phyloP scores from a whole-genome alignment of 2,329 filamentous ascomycete species.

The Sclerotinia borealis region DNA sequence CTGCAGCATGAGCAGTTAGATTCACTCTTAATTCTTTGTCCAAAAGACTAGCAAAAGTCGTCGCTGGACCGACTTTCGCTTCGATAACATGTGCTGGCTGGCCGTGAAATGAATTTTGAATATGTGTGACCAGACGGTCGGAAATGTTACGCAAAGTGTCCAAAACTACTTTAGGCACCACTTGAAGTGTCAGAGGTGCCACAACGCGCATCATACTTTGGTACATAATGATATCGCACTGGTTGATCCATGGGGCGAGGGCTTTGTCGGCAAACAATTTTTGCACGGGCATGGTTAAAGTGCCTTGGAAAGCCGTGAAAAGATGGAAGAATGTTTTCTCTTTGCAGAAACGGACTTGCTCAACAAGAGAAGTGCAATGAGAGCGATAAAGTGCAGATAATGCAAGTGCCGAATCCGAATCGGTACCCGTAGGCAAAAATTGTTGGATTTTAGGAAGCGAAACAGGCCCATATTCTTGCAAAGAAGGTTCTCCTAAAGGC shows the following conservation, averaged over 20 bases:
- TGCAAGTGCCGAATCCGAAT: constrained; percentile 79
- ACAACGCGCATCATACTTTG: constrained; percentile 95
- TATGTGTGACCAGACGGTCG: constrained; percentile 70
- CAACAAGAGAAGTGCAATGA: constrained; percentile 90
- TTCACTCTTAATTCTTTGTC: constrained; percentile 88
- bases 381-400: constrained; percentile 84
- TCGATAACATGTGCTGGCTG: constrained; percentile 80
- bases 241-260: constrained; percentile 86
- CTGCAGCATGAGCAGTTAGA: constrained; percentile 85
- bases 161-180: constrained; percentile 80
- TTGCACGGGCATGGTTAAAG: constrained; percentile 91
- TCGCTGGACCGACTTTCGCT: constrained; percentile 82
- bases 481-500: constrained; percentile 47
- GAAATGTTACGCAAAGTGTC: constrained; percentile 85
- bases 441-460: constrained; percentile 78
- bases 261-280: constrained; percentile 79
- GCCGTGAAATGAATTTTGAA: constrained; percentile 76
- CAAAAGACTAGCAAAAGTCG: constrained; percentile 79
- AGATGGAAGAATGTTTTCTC: constrained; percentile 95
- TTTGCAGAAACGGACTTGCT: constrained; percentile 92
- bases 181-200: constrained; percentile 80
- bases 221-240: constrained; percentile 93
- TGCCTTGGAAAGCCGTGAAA: constrained; percentile 92
- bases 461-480: constrained; percentile 63
- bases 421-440: constrained; percentile 75